Evolutionary conservation across 257 asterid species (phyloP), one percentile per base, ranked within the genome.

Genomic region (Paraleonurus japonicus): DNA sequence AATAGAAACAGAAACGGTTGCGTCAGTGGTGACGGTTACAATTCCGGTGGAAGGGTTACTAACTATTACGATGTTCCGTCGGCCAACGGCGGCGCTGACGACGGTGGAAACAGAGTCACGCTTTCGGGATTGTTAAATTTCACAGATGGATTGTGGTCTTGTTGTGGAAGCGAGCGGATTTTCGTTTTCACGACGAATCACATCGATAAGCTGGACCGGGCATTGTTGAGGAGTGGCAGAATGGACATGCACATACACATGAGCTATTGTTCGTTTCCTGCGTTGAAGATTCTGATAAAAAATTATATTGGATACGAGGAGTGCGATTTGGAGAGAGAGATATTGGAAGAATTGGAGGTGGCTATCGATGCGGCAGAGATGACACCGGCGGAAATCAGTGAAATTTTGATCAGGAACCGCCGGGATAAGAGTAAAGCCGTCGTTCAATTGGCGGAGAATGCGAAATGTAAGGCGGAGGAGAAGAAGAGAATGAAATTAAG

Each of bases 201-300:
- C 54, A 79, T 89, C 30, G 89, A 89, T 74, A 89, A 80, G 77
- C 87, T 89, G 9, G 96, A 89, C 71, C 91, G 87, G 0, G 93
- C 96, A 4, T 59, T 89, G 80, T 24, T 89, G 77, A 82, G 96
- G 86, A 70, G 88, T 12, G 96, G 96, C 15, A 74, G 96, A 48
- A 89, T 89, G 96, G 96, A 89, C 81, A 85, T 87, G 96, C 96
- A 89, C 19, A 77, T 89, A 20, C 76, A 63, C 73, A 86, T 89
- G 96, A 87, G 89, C 65, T 85, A 81, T 61, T 87, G 88, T 28
- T 79, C 87, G n/a, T 89, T 81, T 35, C 73, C 88, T 0, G 83
- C 91, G 1, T 72, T 89, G 62, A 83, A 71, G 83, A 87, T 89
- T 65, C 78, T 87, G n/a, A 28, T 89, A 53, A 85, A 81, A 79